phyloP scores from a whole-genome alignment of 306 rosid species.

The Casuarina glauca region DNA sequence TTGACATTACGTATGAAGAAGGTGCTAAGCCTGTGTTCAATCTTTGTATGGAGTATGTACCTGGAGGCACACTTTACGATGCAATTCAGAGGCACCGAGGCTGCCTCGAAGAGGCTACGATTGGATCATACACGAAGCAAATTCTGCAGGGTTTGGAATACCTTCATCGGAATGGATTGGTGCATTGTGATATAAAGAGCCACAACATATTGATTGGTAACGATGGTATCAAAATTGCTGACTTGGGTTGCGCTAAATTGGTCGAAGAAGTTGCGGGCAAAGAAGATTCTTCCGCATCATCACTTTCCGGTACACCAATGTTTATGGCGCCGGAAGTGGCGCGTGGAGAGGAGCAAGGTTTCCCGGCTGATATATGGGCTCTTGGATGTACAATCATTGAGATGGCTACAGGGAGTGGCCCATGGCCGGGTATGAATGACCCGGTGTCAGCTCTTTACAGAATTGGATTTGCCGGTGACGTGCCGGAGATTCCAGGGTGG shows the following conservation, averaged over 20 bases:
- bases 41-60: constrained; percentile 47
- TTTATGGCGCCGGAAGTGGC: constrained; percentile 61
- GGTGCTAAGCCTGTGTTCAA: constrained; percentile 28
- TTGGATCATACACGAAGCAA: constrained; percentile 37
- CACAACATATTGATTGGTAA: constrained; percentile 37
- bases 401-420: constrained; percentile 47
- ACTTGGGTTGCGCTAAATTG: constrained; percentile 56
- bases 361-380: constrained; percentile 53
- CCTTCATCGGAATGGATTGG: constrained; percentile 41
- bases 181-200: constrained; percentile 62
- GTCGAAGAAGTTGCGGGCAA: constrained; percentile 12
- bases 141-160: constrained; percentile 52
- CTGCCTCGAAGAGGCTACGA: constrained; percentile 33
- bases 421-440: constrained; percentile 41
- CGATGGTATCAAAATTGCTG: constrained; percentile 41
- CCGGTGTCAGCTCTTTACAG: constrained; percentile 45
- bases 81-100: constrained; percentile 30
- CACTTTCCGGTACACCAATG: constrained; percentile 52
- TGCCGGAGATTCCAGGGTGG: constrained; percentile 37
- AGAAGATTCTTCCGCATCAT: constrained; percentile 7
- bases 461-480: constrained; percentile 42
- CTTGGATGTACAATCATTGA: constrained; percentile 62
- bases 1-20: constrained; percentile 21
- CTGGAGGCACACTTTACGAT: constrained; percentile 49
- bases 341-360: constrained; percentile 45